Base-by-base conservation (phyloP, 192 early-diverging fungal species). In the Backusella morwellensis region DNA sequence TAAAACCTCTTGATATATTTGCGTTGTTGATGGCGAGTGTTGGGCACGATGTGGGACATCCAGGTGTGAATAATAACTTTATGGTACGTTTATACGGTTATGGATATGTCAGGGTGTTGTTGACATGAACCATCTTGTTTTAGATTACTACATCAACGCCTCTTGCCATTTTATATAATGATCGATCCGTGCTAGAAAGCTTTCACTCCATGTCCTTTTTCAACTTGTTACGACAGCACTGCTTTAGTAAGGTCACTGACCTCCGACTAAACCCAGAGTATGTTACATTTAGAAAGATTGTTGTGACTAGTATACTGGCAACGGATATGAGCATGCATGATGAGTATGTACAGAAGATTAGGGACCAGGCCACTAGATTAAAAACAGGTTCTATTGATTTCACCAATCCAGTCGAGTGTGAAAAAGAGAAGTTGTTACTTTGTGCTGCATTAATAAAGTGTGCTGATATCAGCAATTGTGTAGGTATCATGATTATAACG, bases 181-280 rank as follows among this genome's bases (percentile, higher is more conserved):
- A 98, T 83, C 87, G 89, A 73, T 94, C 95, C 1, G 96, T 98
- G n/a, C 88, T 98, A n/a, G 97, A 98, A 82, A 95, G 95, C 83
- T 97, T 96, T 85, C 97, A 98, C 78, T 89, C 91, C 0, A 90
- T 92, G 79, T 87, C 89, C n/a, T 86, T 93, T 68, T 95, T 91
- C 75, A 83, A 89, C 23, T 68, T 91, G 11, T 88, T 91, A 83
- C 84, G 85, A 68, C 82, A 86, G 36, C 81, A 87, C n/a, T 70
- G 78, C 8, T 79, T 79, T 50, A 56, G 68, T 40, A 35, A 41
- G 14, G 23, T 70, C 12, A 44, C 44, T 3, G 78, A 75, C 9
- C 23, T 35, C 26, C 63, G 44, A 42, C 1, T 41, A 5, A 50
- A 68, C 47, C 42, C 66, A 12, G 68, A 75, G 11, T 70, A 42